These are phyloP conservation scores for Aquilaria sinensis DNA, from an alignment of 345 rosid species.

Conservation along the genomic window DNA sequence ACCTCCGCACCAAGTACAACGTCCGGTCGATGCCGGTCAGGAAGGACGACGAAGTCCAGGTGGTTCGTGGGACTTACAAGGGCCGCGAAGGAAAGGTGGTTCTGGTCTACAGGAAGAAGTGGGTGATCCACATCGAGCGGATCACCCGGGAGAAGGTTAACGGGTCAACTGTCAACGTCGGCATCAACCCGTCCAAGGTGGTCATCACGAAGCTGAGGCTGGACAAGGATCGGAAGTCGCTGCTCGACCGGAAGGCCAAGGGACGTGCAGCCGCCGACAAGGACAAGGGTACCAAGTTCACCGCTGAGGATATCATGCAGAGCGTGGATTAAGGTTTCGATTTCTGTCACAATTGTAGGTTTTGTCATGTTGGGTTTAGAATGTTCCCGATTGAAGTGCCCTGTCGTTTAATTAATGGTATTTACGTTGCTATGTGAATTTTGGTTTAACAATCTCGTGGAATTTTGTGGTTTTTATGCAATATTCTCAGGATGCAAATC, in stretches of 20 bases:
- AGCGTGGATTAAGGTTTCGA: slow-evolving; percentile 39
- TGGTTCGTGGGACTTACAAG: slow-evolving; percentile 74
- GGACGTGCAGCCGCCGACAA: slow-evolving; percentile 74
- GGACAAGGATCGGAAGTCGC: slow-evolving; percentile 67
- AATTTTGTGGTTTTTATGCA: slow-evolving; percentile 9
- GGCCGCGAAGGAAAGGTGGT: slow-evolving; percentile 83
- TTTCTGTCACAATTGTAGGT: background rate
- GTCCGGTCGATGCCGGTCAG: slow-evolving; percentile 78
- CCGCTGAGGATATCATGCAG: slow-evolving; percentile 79
- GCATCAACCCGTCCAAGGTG: slow-evolving; percentile 64
- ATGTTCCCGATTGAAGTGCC: background rate
- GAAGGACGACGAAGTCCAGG: slow-evolving; percentile 80
- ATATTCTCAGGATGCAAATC: background rate
- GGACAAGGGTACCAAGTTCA: slow-evolving; percentile 77
- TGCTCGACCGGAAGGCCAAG: slow-evolving; percentile 71
- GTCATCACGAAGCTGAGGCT: slow-evolving; percentile 68
- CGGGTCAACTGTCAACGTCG: slow-evolving; percentile 75
- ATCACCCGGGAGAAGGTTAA: slow-evolving; percentile 80
- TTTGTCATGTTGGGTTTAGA: background rate
- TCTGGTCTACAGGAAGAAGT: slow-evolving; percentile 68
- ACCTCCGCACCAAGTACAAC: slow-evolving; percentile 73
- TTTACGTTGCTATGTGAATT: slow-evolving; percentile 4
- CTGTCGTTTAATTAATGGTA: background rate
- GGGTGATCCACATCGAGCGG: slow-evolving; percentile 86
- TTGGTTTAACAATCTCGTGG: background rate